Evolutionary conservation across 371 early-diverging fungal species (phyloP).

Genomic region (Chytridiales sp.): DNA sequence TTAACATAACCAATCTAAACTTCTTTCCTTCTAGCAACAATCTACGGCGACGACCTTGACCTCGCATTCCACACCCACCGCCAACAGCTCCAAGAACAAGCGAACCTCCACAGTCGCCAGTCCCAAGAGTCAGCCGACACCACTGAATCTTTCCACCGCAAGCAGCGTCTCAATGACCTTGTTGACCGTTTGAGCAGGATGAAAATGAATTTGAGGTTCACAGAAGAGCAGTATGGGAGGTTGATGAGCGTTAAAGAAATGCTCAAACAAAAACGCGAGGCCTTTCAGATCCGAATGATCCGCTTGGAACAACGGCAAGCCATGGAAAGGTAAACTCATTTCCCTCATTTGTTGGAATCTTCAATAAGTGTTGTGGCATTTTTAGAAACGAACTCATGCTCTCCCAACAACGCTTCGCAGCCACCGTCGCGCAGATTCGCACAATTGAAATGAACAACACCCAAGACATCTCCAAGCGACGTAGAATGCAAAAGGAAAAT

Average conservation of each 20-base stretch:
- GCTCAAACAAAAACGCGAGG: slow-evolving; percentile 22
- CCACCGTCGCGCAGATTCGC: slow-evolving; percentile 23
- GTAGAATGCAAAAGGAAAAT: slow-evolving; percentile 22
- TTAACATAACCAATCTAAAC: neutral
- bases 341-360: neutral
- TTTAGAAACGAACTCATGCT: slow-evolving; percentile 23
- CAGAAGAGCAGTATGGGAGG: slow-evolving; percentile 25
- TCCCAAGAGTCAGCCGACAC: slow-evolving; percentile 20
- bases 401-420: slow-evolving; percentile 18
- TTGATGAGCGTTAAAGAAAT: slow-evolving; percentile 17
- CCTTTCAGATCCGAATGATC: slow-evolving; percentile 19
- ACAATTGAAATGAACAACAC: slow-evolving; percentile 19
- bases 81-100: slow-evolving; percentile 21
- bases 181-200: slow-evolving; percentile 21
- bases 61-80: slow-evolving; percentile 17
- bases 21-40: slow-evolving; percentile 10
- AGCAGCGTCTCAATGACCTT: slow-evolving; percentile 17
- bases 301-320: slow-evolving; percentile 27
- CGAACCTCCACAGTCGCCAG: slow-evolving; percentile 15
- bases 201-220: slow-evolving; percentile 24
- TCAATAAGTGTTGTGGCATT: neutral
- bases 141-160: slow-evolving; percentile 3
- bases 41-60: slow-evolving; percentile 24
- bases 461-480: slow-evolving; percentile 15
- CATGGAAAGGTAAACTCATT: slow-evolving; percentile 15